Percentiles rank a stretch among this genome's conserved stretches.
phyloP scores from a whole-genome alignment of 495 filamentous ascomycete genomes.

The Neurospora sp. region DNA sequence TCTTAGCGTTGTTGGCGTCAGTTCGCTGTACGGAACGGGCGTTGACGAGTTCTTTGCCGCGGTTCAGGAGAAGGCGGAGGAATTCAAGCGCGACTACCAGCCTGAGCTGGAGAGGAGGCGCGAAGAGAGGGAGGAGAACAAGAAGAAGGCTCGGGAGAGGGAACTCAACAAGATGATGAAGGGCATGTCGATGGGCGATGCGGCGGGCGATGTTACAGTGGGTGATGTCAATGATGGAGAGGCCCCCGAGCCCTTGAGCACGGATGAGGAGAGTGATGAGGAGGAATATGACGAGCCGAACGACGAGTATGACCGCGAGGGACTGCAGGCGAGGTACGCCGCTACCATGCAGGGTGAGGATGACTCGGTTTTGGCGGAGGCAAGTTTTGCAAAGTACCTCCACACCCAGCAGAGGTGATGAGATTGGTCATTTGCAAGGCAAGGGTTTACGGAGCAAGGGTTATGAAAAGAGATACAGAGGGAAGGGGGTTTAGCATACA shows the following conservation, averaged over 20 bases:
- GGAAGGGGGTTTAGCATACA: background rate
- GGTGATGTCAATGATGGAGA: slow-evolving; percentile 43
- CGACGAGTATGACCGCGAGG: slow-evolving; percentile 44
- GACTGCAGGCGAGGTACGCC: slow-evolving; percentile 51
- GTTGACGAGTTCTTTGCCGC: slow-evolving; percentile 88
- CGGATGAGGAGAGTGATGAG: slow-evolving; percentile 36
- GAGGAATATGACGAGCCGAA: slow-evolving; percentile 34
- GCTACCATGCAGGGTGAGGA: slow-evolving; percentile 40
- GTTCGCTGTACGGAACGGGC: slow-evolving; percentile 83
- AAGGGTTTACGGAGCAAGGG: background rate
- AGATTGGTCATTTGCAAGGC: background rate
- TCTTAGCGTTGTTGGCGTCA: slow-evolving; percentile 83
- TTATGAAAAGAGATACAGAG: background rate
- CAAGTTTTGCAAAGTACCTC: slow-evolving; percentile 52
- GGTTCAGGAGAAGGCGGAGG: slow-evolving; percentile 72
- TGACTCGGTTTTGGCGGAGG: slow-evolving; percentile 39
- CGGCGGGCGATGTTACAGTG: slow-evolving; percentile 18
- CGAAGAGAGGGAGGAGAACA: slow-evolving; percentile 62
- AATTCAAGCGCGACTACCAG: slow-evolving; percentile 85
- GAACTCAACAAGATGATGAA: slow-evolving; percentile 90
- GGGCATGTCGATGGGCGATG: slow-evolving; percentile 65
- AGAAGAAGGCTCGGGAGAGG: slow-evolving; percentile 56
- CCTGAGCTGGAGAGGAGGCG: slow-evolving; percentile 78
- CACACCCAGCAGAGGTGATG: slow-evolving; percentile 21
- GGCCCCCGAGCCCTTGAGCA: slow-evolving; percentile 31